phyloP scores from a whole-genome alignment of 2,329 filamentous ascomycete genomes.

The Diaporthe eres region DNA sequence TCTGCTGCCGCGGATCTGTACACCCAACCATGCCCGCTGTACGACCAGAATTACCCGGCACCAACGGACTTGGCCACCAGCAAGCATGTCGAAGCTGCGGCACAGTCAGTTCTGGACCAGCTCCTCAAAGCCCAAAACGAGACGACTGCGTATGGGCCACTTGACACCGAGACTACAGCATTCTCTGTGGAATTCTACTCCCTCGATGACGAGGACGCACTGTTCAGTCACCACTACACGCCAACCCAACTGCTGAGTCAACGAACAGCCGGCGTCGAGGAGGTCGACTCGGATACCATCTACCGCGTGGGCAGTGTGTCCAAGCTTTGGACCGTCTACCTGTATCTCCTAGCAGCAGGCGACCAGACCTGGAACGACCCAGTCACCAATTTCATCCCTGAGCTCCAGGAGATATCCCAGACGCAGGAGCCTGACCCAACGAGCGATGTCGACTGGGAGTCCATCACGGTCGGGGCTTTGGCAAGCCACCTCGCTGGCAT shows the following conservation, averaged over 20 bases:
- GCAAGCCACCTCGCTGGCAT: constrained; percentile 55
- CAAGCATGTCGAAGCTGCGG: constrained; percentile 10
- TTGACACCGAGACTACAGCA: constrained; percentile 29
- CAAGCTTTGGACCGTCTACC: constrained; percentile 60
- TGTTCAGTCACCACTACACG: constrained; percentile 48
- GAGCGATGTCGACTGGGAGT: constrained; percentile 50
- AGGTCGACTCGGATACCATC: constrained; percentile 51
- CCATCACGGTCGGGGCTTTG: constrained; percentile 54
- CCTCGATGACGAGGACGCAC: constrained; percentile 37
- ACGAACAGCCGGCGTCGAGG: constrained; percentile 46
- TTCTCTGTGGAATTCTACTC: constrained; percentile 44
- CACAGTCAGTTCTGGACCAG: neutral
- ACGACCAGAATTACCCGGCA: constrained; percentile 28
- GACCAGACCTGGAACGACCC: constrained; percentile 56
- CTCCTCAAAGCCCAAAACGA: neutral
- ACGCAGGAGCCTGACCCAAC: constrained; percentile 44
- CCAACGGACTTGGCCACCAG: constrained; percentile 9
- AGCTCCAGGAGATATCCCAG: constrained; percentile 49
- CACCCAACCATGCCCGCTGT: constrained; percentile 30
- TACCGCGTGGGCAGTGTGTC: constrained; percentile 60
- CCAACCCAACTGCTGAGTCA: constrained; percentile 37
- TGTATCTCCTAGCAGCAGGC: constrained; percentile 57
- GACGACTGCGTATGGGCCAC: constrained; percentile 11
- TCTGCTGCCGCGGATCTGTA: constrained; percentile 1
- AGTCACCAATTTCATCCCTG: constrained; percentile 59